phyloP scores from a whole-genome alignment of 1,284 basidiomycete species.

The Trametes pubescens region DNA sequence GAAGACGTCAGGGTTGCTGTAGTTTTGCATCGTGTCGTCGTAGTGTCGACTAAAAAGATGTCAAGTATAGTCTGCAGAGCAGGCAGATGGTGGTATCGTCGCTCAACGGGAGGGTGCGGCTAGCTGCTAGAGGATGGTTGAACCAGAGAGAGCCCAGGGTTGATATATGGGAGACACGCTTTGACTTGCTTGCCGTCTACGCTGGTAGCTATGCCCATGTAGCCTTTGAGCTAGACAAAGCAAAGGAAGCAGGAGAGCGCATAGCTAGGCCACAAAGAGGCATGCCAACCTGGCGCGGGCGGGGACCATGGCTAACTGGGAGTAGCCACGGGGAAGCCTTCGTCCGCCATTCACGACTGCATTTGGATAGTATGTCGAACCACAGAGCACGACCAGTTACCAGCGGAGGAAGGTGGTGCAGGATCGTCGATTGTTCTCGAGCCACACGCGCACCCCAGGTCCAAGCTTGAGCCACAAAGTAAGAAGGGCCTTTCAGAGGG shows the following conservation, averaged over 20 bases:
- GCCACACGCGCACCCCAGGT: not conserved
- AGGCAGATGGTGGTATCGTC: constrained; percentile 1
- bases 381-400: not conserved
- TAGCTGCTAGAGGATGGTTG: not conserved
- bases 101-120: constrained; percentile 1
- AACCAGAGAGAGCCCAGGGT: not conserved
- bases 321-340: not conserved
- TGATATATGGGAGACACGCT: constrained; percentile 21
- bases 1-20: constrained; percentile 32
- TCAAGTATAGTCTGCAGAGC: not conserved
- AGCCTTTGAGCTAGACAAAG: constrained; percentile 19
- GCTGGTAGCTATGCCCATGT: constrained; percentile 3
- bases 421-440: not conserved
- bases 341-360: not conserved
- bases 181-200: constrained; percentile 13
- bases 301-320: not conserved
- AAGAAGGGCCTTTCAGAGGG: constrained; percentile 5
- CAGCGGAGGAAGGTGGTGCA: not conserved
- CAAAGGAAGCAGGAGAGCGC: constrained; percentile 8
- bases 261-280: constrained; percentile 17
- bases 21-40: constrained; percentile 24
- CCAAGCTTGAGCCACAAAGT: constrained; percentile 4
- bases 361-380: not conserved
- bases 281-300: not conserved
- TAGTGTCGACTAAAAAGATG: not conserved